Evolutionary conservation across 768 basidiomycete genomes (phyloP).

Genomic region (Boletus tylopilopsis): DNA sequence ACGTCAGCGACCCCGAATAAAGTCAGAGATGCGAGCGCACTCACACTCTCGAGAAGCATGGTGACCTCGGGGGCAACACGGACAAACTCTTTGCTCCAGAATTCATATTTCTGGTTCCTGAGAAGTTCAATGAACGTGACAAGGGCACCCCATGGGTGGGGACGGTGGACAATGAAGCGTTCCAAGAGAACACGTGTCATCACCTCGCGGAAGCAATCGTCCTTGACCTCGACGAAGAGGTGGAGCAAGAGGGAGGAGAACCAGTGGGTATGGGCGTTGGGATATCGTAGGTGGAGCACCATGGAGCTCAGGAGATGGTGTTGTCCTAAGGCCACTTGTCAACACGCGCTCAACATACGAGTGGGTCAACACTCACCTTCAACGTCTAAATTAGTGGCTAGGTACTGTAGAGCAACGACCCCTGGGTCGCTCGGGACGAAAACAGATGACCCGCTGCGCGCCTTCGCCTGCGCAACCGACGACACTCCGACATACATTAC

Average conservation of each 20-base stretch:
- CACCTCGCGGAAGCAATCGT: conserved; percentile 75
- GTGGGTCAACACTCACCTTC: conserved; percentile 61
- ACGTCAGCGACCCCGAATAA: conserved; percentile 1
- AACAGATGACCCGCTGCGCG: conserved; percentile 73
- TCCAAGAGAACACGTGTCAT: conserved; percentile 90
- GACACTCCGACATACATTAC: conserved; percentile 97
- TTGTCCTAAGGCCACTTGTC: conserved; percentile 59
- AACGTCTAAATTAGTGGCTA: conserved; percentile 79
- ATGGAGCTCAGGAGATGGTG: conserved; percentile 92
- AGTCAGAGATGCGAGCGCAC: conserved; percentile 25
- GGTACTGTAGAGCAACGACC: conserved; percentile 77
- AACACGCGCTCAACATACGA: background rate
- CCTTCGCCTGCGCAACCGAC: conserved; percentile 85
- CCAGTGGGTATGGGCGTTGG: conserved; percentile 98
- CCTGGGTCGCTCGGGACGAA: conserved; percentile 84
- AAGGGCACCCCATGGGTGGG: conserved; percentile 94
- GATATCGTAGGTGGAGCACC: conserved; percentile 93
- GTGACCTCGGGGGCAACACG: conserved; percentile 85
- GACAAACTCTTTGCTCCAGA: conserved; percentile 87
- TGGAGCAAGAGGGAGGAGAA: conserved; percentile 89
- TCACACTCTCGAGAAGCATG: conserved; percentile 77
- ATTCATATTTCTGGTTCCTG: conserved; percentile 85
- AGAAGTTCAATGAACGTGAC: conserved; percentile 93
- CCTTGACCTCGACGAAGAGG: conserved; percentile 77
- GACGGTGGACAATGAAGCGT: conserved; percentile 89